Percentiles rank a stretch among this genome's conserved stretches.
Conservation (phyloP, 2,329 filamentous ascomycete species). For the Sclerotinia spermophila region DNA sequence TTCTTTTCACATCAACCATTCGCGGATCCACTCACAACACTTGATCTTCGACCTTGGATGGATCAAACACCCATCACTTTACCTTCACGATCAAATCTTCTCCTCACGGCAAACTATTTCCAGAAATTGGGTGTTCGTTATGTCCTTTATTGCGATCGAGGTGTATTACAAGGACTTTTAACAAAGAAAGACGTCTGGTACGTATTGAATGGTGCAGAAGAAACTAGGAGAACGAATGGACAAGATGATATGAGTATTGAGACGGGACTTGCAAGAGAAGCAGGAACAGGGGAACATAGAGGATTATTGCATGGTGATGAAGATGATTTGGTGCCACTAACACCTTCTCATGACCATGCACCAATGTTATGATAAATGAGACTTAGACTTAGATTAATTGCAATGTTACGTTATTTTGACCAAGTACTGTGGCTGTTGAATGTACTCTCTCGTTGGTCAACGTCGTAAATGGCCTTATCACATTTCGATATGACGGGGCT, state of each 20-base stretch:
- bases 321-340: constrained; percentile 29
- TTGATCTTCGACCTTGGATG: constrained; percentile 97
- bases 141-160: constrained; percentile 80
- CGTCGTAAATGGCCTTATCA: background rate
- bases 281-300: constrained; percentile 42
- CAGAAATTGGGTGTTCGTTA: constrained; percentile 90
- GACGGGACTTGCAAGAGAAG: constrained; percentile 41
- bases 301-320: constrained; percentile 43
- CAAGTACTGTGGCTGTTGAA: background rate
- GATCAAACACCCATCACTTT: constrained; percentile 96
- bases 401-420: background rate
- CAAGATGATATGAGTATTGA: constrained; percentile 37
- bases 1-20: constrained; percentile 83
- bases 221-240: constrained; percentile 46
- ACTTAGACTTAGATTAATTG: constrained; percentile 3
- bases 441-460: background rate
- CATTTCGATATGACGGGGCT: background rate
- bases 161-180: constrained; percentile 75
- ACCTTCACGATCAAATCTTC: constrained; percentile 69
- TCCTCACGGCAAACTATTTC: constrained; percentile 89
- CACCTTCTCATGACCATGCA: constrained; percentile 24
- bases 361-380: constrained; percentile 29
- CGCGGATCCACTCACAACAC: constrained; percentile 69
- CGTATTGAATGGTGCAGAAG: constrained; percentile 75
- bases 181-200: constrained; percentile 99